Evolutionary conservation across 31 red algal species (phyloP), one percentile per base, ranked within the genome.

Genomic region (Asparagopsis taxiformis): DNA sequence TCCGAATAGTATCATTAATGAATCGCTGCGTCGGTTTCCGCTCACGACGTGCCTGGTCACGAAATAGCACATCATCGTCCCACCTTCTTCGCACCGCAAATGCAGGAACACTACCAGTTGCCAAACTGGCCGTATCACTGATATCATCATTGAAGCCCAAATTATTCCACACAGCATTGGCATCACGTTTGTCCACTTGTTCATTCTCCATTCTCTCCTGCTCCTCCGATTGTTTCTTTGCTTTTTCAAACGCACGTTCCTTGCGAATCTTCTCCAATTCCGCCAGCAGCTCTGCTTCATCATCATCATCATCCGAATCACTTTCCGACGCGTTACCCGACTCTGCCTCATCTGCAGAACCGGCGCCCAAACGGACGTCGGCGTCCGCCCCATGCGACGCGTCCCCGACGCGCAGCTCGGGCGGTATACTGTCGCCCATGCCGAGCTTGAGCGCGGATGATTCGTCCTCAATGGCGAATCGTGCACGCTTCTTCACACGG

Each of bases 41-140:
- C 34, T 70, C 77, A 28, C 75, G 52, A 15, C 73, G 46, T 43
- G 85, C 80, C 64, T 96, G 92, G 43, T 90, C 61, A 17, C 85
- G 77, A 70, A 96, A 96, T 26, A 96, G 80, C 1, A 96, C 78
- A 46, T 96, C 92, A 34, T 96, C 92, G 51, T 96, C 92, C 92
- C 92, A 96, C 29, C 92, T 63, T 46, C 92, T 51, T 44, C 59
- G 55, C 2, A 96, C 92, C 0, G 57, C 68, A 38, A 79, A 90
- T 1, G 72, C 66, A 25, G 82, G 68, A 1, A 74, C 80, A 68
- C 72, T 78, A 0, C 70, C 75, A 46, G 80, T 83, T 0, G 63
- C 72, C 28, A 90, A 68, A 33, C 80, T 80, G 3, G 80, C 69
- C 0, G 82, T 82, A 32, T 77, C 84, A 65, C 65, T 77, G 33